Evolutionary conservation across 495 filamentous ascomycete species (phyloP), one percentile per base, ranked within the genome.

Genomic region (Tuber borchii): DNA sequence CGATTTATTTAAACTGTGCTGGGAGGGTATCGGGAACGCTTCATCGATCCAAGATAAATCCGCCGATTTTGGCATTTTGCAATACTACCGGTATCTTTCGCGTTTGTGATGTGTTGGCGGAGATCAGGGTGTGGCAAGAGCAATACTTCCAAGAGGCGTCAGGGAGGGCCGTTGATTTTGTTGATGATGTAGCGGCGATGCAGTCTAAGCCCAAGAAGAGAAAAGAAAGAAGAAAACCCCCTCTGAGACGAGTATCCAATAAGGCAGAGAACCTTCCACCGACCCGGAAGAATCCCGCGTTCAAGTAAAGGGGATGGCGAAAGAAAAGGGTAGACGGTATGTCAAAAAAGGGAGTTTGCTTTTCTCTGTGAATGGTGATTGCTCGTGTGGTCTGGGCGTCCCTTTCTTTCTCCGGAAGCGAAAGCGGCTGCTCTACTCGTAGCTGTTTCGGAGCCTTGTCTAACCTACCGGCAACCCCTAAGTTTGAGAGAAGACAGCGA

Each of bases 41-140:
- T 71, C 71, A 68, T 82, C 81, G 71, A 82, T 69, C 81, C 81
- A 82, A 39, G 79, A 70, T 31, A 74, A 75, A 73, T 83, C 81
- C 1, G 76, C 73, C 76, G 79, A 78, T 70, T 79, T 79, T 42
- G 56, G 26, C 56, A 65, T 65, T 65, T 65, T 14, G 26, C 14
- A 26, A 34, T 65, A 65, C 31, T 16, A 34, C 14, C 16, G 26
- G 12, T 65, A 34, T 65, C 56, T 34, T 34, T 65, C 31, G 14
- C 26, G 56, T 65, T 48, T 70, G 39, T 46, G 56, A 42, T 46
- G 31, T 75, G 51, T 75, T 51, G 73, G 46, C 51, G 40, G 69
- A 46, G 68, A 6, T 42, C 37, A 61, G 37, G 39, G 42, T 74
- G 22, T 40, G 70, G 19, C 39, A 56, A 56, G 48, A 56, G 48